Percentiles rank a stretch among this genome's conserved stretches.
These are phyloP conservation scores for Psilocybe mexicana DNA, from an alignment of 1,284 basidiomycete species.

Conservation along the genomic window DNA sequence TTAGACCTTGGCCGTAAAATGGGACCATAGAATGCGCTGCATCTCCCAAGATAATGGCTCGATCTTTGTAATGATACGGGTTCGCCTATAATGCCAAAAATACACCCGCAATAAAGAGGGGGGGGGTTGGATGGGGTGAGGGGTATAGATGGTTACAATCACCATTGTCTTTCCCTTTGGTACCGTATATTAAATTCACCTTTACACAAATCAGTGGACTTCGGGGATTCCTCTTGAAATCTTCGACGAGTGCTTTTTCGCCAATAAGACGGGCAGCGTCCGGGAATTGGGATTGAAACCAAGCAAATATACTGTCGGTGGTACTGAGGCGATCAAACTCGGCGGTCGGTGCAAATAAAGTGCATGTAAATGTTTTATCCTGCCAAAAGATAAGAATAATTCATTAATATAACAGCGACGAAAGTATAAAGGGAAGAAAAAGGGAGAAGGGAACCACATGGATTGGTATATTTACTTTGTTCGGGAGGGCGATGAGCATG, in stretches of 20 bases:
- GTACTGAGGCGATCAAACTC: conserved; percentile 73
- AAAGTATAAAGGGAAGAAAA: conserved; percentile 15
- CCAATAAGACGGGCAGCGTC: conserved; percentile 87
- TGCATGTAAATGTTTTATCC: conserved; percentile 89
- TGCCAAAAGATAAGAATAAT: conserved; percentile 28
- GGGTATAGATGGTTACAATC: conserved; percentile 24
- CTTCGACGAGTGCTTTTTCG: conserved; percentile 70
- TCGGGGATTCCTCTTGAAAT: conserved; percentile 83
- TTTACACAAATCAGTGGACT: conserved; percentile 91
- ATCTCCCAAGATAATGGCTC: conserved; percentile 89
- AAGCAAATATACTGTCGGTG: conserved; percentile 62
- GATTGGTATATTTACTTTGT: conserved; percentile 63
- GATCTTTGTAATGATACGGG: conserved; percentile 90
- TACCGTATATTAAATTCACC: conserved; percentile 43
- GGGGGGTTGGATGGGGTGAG: not conserved
- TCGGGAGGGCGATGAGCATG: conserved; percentile 98
- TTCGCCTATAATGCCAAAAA: conserved; percentile 52
- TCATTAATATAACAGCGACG: conserved; percentile 16
- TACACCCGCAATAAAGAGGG: conserved; percentile 8
- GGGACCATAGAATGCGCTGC: conserved; percentile 97
- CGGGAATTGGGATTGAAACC: conserved; percentile 87
- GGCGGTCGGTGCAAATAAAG: conserved; percentile 86
- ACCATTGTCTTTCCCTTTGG: conserved; percentile 11
- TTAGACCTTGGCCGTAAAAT: conserved; percentile 98
- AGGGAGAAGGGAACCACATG: conserved; percentile 17